A percentile compares a stretch with the other conserved stretches of the same genome.
Evolutionary conservation across 2,329 filamentous ascomycete genomes (phyloP).

Genomic region (Diaporthe vexans): DNA sequence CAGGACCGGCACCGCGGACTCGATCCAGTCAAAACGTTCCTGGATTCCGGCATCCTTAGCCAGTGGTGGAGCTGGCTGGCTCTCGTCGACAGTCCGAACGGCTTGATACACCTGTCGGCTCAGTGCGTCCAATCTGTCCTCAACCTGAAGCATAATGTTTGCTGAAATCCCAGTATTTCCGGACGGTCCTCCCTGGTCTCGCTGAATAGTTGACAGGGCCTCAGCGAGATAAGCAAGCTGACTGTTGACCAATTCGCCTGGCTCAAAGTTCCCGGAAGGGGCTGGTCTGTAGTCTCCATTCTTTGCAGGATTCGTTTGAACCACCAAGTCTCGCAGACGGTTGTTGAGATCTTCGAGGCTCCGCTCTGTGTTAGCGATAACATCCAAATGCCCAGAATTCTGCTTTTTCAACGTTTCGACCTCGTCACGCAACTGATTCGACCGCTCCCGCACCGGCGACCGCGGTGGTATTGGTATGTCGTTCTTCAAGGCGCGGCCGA

Average conservation of each 20-base stretch:
- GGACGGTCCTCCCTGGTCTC: slow-evolving; percentile 64
- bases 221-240: slow-evolving; percentile 81
- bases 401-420: slow-evolving; percentile 54
- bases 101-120: slow-evolving; percentile 75
- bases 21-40: slow-evolving; percentile 78
- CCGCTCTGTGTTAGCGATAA: slow-evolving; percentile 73
- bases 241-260: slow-evolving; percentile 62
- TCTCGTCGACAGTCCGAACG: slow-evolving; percentile 62
- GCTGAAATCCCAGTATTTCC: slow-evolving; percentile 45
- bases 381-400: slow-evolving; percentile 57
- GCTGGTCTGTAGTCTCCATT: slow-evolving; percentile 62
- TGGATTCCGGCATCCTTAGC: slow-evolving; percentile 70
- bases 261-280: slow-evolving; percentile 56
- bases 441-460: slow-evolving; percentile 68
- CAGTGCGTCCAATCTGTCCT: slow-evolving; percentile 71
- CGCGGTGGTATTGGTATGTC: slow-evolving; percentile 71
- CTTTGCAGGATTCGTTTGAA: slow-evolving; percentile 66
- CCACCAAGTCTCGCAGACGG: slow-evolving; percentile 39
- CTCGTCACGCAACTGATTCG: slow-evolving; percentile 62
- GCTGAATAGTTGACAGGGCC: slow-evolving; percentile 71
- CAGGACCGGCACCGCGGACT: slow-evolving; percentile 69
- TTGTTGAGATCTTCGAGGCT: slow-evolving; percentile 77
- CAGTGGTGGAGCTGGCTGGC: slow-evolving; percentile 70
- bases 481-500: slow-evolving; percentile 54
- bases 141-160: slow-evolving; percentile 55